phyloP scores from a whole-genome alignment of 2,329 filamentous ascomycete species.

The Calonectria hawksworthii region DNA sequence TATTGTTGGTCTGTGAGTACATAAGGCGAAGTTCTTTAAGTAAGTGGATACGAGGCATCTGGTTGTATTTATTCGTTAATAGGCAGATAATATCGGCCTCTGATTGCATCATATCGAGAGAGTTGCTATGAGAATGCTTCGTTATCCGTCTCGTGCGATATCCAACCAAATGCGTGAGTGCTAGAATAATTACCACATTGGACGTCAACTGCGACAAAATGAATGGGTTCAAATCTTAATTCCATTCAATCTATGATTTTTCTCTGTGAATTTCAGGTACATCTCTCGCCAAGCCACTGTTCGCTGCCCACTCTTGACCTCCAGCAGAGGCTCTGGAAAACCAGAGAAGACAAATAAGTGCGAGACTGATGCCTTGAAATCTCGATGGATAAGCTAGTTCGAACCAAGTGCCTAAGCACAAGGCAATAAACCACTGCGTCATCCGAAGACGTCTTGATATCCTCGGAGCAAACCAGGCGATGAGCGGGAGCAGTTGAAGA shows the following conservation, averaged over 20 bases:
- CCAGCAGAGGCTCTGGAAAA: not conserved
- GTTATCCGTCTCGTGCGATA: no score
- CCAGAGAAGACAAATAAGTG: not conserved
- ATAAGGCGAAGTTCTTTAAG: no score
- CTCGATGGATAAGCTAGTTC: not conserved
- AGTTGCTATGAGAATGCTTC: no score
- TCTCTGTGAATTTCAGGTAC: no score
- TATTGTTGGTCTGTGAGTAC: no score
- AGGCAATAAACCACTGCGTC: not conserved
- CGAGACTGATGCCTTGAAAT: not conserved
- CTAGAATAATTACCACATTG: no score
- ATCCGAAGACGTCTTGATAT: not conserved
- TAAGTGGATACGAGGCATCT: no score
- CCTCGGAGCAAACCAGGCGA: not conserved
- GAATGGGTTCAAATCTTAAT: not conserved
- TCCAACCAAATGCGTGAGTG: no score
- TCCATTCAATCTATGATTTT: not conserved
- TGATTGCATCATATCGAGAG: no score
- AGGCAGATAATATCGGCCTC: no score
- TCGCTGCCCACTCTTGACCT: not conserved
- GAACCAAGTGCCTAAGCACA: not conserved
- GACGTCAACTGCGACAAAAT: not conserved
- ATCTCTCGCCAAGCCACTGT: not conserved
- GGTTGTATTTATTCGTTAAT: no score
- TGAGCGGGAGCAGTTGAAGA: not conserved